Evolutionary conservation across 2,329 filamentous ascomycete species (phyloP), one percentile per base, ranked within the genome.

Genomic region (Epicoccum nigrum): DNA sequence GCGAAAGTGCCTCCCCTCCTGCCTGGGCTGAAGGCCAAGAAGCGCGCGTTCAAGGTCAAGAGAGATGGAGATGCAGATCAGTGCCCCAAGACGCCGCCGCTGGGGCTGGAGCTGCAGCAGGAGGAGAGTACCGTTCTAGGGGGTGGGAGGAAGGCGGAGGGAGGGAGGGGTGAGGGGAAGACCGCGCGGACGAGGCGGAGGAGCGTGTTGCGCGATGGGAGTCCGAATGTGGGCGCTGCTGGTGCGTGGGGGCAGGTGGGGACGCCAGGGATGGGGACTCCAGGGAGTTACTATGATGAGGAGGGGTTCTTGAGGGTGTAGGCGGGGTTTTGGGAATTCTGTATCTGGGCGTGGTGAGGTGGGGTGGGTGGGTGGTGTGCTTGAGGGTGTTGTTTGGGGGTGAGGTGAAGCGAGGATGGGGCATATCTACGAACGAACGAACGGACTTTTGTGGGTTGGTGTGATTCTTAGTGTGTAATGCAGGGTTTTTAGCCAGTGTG

Each of bases 211-310:
- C 62, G 60, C 0, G 30, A 54, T 1, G 51, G 56, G 1, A 67
- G 62, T 41, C 54, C 65, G 43, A 69, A 25, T 16, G 31, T 11
- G 7, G 55, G n/a, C n/a, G n/a, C n/a, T n/a, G n/a, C n/a, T n/a
- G 54, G 45, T 6, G 23, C 23, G 64, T 67, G 27, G 50, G 61
- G 17, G 20, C 13, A n/a, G 13, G 52, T 68, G 16, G 54, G 43
- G 21, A 56, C 47, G 25, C 56, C 48, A n/a, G 34, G 40, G 11
- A 55, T 19, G 4, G 17, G 60, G 17, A 70, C 62, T 47, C 60
- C 67, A 35, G 63, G 63, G 49, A 69, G 64, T 58, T 63, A 70
- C 56, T 73, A 73, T 52, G 70, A 73, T 59, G 56, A 45, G 21
- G 58, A 71, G 37, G 68, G 68, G 32, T 71, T 71, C 59, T 49